Evolutionary conservation across 2,329 filamentous ascomycete species (phyloP).

Genomic region (Thielaviopsis ethacetica): DNA sequence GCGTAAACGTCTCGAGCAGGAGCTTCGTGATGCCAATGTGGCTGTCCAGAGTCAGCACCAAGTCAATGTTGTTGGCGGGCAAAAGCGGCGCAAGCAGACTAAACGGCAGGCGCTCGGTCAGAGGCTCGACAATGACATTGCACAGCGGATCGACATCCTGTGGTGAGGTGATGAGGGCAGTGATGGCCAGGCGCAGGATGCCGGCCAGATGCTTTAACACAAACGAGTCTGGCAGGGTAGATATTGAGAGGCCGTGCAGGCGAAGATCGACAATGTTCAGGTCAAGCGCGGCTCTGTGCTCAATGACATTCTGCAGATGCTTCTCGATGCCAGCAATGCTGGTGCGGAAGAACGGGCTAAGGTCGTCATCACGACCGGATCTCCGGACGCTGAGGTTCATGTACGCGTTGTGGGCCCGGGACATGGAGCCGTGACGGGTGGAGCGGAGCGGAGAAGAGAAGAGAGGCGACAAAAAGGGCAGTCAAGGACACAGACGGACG

Average conservation of each 20-base stretch:
- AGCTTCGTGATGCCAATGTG: neutral
- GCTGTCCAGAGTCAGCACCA: neutral
- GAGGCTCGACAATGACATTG: neutral
- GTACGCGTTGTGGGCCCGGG: neutral
- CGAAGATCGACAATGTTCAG: neutral
- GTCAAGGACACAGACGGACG: neutral
- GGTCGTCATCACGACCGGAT: neutral
- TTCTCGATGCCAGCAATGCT: slow-evolving; percentile 5
- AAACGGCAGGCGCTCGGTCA: slow-evolving; percentile 3
- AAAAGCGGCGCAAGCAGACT: slow-evolving; percentile 1
- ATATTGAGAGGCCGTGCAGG: neutral
- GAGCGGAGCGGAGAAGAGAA: neutral
- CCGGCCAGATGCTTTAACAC: slow-evolving; percentile 2
- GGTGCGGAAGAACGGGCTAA: slow-evolving; percentile 6
- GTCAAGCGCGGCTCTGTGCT: neutral
- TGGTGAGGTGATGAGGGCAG: slow-evolving; percentile 1
- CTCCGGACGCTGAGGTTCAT: slow-evolving; percentile 4
- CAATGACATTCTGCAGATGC: slow-evolving; percentile 3
- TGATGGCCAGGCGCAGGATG: slow-evolving; percentile 5
- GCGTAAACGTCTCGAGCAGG: slow-evolving; percentile 2
- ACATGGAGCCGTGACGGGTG: neutral
- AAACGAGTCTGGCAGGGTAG: slow-evolving; percentile 1
- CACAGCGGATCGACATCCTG: slow-evolving; percentile 3
- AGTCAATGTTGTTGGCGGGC: neutral
- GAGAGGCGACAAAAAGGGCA: neutral